Base-by-base conservation (phyloP, 352 stramenopile species). In the Globisporangium barbulae region DNA sequence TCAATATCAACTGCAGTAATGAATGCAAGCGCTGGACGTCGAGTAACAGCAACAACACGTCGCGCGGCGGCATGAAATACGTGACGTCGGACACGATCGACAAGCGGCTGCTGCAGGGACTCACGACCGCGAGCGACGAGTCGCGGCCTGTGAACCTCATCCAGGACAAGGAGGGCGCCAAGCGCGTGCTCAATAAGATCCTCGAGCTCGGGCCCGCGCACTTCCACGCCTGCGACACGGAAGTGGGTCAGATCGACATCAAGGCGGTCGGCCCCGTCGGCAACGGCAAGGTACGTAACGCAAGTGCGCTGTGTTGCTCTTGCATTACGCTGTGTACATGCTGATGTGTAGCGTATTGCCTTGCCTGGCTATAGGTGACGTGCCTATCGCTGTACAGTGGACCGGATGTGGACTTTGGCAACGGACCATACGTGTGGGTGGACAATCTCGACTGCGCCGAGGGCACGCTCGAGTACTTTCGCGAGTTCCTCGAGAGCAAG, bases 371-470 rank as follows among this genome's bases (percentile, higher is more conserved):
- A 17, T 6, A 69, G 67, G 96, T 99, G 12, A 99, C 97, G 21
- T 99, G 97, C 77, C 68, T 98, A 10, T 99, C 96, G 35, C 88
- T 99, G 19, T 99, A 99, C 71, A 95, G 83, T 39, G 97, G 97
- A 31, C 89, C 90, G 10, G 85, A 98, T 55, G 94, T 99, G 72
- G 96, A 99, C 76, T 99, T 97, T 83, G 97, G 97, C 56, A 90
- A 98, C 48, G 93, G 91, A 1, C 86, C 88, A 19, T 91, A 93
- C 71, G 83, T 96, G 44, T 96, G 88, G 88, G 85, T 97, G 47
- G 88, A 97, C 75, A 97, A 97, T 70, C 63, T 98, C 22, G 96
- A 98, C 74, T 90, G 92, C 55, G 84, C 91, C 1, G 85, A 91
- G 54, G 96, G 85, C 33, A 94, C 85, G 45, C 68, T 94, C 54